Evolutionary conservation across 2,329 filamentous ascomycete species (phyloP).

Genomic region (Parascedosporium putredinis): DNA sequence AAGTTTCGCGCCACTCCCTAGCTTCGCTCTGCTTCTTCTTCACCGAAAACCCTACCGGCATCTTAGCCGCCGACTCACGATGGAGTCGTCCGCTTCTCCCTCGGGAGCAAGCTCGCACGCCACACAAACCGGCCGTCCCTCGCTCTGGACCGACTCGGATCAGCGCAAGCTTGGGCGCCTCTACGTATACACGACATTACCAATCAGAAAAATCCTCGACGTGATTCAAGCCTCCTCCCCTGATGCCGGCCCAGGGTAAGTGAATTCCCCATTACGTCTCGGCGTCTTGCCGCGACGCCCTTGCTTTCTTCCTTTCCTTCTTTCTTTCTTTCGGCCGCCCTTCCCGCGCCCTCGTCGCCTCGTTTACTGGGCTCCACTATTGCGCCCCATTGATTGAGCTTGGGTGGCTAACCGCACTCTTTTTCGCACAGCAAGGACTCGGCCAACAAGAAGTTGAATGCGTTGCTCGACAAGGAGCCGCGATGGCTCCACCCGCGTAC

Average conservation of each 20-base stretch:
- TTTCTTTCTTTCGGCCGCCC: too few relatives aligned
- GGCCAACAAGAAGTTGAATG: conserved; percentile 46
- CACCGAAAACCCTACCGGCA: too few relatives aligned
- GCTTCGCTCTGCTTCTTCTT: too few relatives aligned
- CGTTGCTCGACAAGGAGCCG: conserved; percentile 47
- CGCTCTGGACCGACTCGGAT: conserved; percentile 43
- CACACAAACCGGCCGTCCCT: conserved; percentile 36
- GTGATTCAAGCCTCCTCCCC: conserved; percentile 31
- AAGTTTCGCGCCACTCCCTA: too few relatives aligned
- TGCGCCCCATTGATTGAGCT: neutral
- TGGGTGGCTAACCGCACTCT: conserved; percentile 9
- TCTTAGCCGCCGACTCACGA: neutral
- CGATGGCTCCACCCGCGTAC: conserved; percentile 44
- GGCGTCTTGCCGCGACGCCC: too few relatives aligned
- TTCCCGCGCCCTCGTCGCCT: neutral
- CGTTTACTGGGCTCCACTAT: neutral
- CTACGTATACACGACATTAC: conserved; percentile 45
- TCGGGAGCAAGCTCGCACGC: conserved; percentile 19
- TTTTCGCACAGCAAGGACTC: conserved; percentile 37
- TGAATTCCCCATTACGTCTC: conserved; percentile 7
- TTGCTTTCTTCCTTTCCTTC: too few relatives aligned
- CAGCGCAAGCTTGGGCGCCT: conserved; percentile 44
- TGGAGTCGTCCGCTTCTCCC: conserved; percentile 14
- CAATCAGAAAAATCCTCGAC: conserved; percentile 37
- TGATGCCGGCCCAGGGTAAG: conserved; percentile 37